Evolutionary conservation across 345 rosid species (phyloP), one percentile per base, ranked within the genome.

Genomic region (Cardamine resedifolia): DNA sequence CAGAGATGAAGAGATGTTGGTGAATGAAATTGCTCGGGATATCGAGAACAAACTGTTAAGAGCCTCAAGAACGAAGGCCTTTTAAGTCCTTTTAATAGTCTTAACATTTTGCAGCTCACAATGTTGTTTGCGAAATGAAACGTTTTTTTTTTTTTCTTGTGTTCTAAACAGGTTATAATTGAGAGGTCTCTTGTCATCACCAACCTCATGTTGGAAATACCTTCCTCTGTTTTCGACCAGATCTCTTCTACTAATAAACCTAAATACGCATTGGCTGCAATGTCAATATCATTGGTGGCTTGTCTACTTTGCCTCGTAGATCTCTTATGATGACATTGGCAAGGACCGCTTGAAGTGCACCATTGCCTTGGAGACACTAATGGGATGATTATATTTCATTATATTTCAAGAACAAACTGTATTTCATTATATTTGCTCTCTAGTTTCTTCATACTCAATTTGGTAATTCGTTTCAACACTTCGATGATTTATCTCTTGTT

Each of bases 1-100:
- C 19, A 65, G 77, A 21, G 44, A 74, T 58, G 67, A 74, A 43
- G 61, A 49, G 53, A 74, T 58, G 66, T 28, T 74, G 45, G 78
- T 74, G 51, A 58, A 58, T 39, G 53, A 58, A 57, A 74, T 74
- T 34, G 72, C 67, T 58, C 60, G 18, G 20, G 60, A 66, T 2
- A 74, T 74, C 20, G 60, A 66, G 51, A 66, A 21, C 10, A 74
- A 74, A 58, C 53, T 66, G 20, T 55, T 74, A 10, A 74, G 72
- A 66, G 34, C 27, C 18, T 66, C 78, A 39, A 19, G 60, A 74
- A 38, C 12, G 11, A 74, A 73, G 77, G 77, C 65, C 27, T 5
- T 72, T 27, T 21, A 26, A 55, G 47, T 60, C 19, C 15, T 15
- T 41, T 38, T 15, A 0, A 5, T 41, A 70, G 8, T 34, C 19